These are phyloP conservation scores for Nasturtium officinale DNA, from an alignment of 345 rosid genomes.

Conservation along the genomic window DNA sequence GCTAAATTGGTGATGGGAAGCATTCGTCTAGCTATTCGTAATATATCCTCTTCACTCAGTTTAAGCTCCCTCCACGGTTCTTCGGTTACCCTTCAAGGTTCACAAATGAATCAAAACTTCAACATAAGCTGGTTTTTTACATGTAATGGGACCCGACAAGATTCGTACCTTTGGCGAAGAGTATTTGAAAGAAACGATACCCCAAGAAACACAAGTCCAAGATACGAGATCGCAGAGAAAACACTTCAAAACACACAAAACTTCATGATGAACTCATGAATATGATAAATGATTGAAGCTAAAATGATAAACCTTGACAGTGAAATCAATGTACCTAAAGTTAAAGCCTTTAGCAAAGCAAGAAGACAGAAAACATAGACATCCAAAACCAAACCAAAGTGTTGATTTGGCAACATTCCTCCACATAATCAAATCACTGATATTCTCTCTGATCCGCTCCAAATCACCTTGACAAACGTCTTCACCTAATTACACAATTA, in stretches of 20 bases:
- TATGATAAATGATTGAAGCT: constrained; percentile 11
- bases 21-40: constrained; percentile 59
- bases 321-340: constrained; percentile 57
- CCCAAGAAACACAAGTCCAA: constrained; percentile 79
- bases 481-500: constrained; percentile 43
- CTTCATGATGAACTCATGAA: not conserved
- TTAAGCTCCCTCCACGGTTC: constrained; percentile 48
- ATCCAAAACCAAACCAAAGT: constrained; percentile 90
- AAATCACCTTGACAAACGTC: constrained; percentile 57
- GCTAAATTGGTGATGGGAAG: constrained; percentile 82
- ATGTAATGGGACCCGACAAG: not conserved
- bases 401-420: constrained; percentile 80
- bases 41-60: constrained; percentile 73
- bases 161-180: constrained; percentile 59
- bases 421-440: constrained; percentile 78
- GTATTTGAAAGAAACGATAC: constrained; percentile 82
- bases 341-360: constrained; percentile 73
- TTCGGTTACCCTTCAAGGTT: constrained; percentile 48
- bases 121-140: not conserved
- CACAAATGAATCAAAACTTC: constrained; percentile 24
- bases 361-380: constrained; percentile 76
- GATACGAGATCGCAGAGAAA: constrained; percentile 66
- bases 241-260: constrained; percentile 54
- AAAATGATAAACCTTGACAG: constrained; percentile 3
- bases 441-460: constrained; percentile 54